Conservation (phyloP, 2,329 filamentous ascomycete species). For the Claviceps quebecensis region DNA sequence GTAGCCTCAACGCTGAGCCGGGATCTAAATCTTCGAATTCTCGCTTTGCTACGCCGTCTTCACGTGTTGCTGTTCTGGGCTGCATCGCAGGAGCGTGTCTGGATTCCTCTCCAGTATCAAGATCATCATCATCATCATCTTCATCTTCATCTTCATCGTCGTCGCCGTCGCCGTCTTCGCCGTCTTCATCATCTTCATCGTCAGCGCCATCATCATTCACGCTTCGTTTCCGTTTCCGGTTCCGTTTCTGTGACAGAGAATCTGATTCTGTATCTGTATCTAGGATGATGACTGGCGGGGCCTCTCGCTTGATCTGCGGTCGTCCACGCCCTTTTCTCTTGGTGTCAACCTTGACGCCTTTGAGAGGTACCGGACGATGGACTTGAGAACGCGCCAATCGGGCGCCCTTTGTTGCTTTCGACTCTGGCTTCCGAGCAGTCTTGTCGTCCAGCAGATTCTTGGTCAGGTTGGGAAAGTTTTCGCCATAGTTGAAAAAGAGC, state of each 20-base stretch:
- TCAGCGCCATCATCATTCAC: slow-evolving; percentile 16
- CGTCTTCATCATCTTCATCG: background rate
- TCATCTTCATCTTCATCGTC: slow-evolving; percentile 13
- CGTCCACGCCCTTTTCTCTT: slow-evolving; percentile 12
- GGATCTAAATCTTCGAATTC: slow-evolving; percentile 15
- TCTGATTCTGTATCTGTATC: slow-evolving; percentile 6
- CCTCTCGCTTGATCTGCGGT: slow-evolving; percentile 6
- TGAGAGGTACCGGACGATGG: slow-evolving; percentile 11
- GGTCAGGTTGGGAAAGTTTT: slow-evolving; percentile 49
- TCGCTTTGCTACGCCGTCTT: slow-evolving; percentile 10
- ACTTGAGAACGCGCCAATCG: slow-evolving; percentile 9
- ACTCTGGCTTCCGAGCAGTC: slow-evolving; percentile 17
- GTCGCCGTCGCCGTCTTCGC: slow-evolving; percentile 10
- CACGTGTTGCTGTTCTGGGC: slow-evolving; percentile 10
- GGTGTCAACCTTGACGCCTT: slow-evolving; percentile 10
- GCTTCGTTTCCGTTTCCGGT: slow-evolving; percentile 9
- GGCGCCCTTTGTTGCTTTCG: slow-evolving; percentile 10
- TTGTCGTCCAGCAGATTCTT: slow-evolving; percentile 27
- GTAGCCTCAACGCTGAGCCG: slow-evolving; percentile 13
- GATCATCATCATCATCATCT: background rate
- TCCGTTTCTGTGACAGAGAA: slow-evolving; percentile 15
- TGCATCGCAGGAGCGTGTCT: slow-evolving; percentile 10
- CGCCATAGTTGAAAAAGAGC: slow-evolving; percentile 69
- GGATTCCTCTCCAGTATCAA: slow-evolving; percentile 13
- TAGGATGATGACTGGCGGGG: slow-evolving; percentile 10